Evolutionary conservation across 164 flowering plant species (phyloP).

Genomic region (Amborella trichopoda): DNA sequence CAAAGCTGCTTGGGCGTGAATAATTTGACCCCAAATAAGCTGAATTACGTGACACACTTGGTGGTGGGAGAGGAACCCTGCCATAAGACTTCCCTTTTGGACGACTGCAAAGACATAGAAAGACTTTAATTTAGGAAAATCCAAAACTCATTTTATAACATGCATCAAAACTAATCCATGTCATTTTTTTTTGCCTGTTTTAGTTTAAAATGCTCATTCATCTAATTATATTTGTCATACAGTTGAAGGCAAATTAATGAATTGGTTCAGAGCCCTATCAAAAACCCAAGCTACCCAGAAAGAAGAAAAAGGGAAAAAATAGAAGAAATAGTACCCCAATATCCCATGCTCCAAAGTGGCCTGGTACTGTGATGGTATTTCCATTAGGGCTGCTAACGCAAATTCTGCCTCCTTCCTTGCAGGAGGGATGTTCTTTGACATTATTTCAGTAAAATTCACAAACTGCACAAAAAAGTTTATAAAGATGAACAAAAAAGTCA

Average conservation of each 20-base stretch:
- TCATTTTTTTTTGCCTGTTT: no score
- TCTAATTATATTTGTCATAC: no score
- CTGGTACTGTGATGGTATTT: slow-evolving; percentile 41
- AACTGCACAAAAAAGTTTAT: slow-evolving; percentile 24
- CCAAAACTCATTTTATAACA: no score
- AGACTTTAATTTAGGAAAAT: no score
- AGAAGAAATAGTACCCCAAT: slow-evolving; percentile 30
- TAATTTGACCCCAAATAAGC: slow-evolving; percentile 27
- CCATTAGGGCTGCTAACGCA: slow-evolving; percentile 44
- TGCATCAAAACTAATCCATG: no score
- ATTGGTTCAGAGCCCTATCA: no score
- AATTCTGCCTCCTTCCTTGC: slow-evolving; percentile 35
- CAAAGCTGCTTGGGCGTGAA: slow-evolving; percentile 26
- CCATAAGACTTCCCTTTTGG: slow-evolving; percentile 29
- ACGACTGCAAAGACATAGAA: slow-evolving; percentile 30
- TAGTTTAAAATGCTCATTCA: no score
- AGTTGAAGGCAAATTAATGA: no score
- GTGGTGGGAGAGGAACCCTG: slow-evolving; percentile 79
- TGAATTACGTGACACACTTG: slow-evolving; percentile 19
- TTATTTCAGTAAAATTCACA: slow-evolving; percentile 45
- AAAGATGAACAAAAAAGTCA: background rate
- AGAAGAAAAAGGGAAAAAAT: no score
- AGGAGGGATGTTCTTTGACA: slow-evolving; percentile 14
- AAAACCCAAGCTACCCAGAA: no score
- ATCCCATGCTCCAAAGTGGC: slow-evolving; percentile 32